Base-by-base conservation (phyloP, 371 early-diverging fungal species). In the Saksenaea vasiformis region DNA sequence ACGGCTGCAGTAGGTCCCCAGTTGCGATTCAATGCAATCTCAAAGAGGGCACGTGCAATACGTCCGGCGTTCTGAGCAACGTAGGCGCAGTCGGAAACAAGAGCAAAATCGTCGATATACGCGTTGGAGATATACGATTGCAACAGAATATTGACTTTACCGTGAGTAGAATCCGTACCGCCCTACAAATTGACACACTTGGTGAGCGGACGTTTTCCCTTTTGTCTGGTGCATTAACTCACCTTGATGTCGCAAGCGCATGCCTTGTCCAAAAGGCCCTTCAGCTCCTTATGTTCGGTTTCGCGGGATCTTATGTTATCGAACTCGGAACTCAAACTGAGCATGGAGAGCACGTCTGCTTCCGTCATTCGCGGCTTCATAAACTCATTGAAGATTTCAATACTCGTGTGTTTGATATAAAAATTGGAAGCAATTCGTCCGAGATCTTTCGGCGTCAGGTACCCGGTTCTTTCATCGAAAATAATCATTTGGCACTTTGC, bases 11-110 rank as follows among this genome's bases (percentile, higher is more conserved):
- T 89, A 1, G 94, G 92, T 0, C 95, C 93, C 96, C 96, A 97
- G 70, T 89, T 89, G 26, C 97, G 82, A 63, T 92, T 91, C 15
- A 97, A 64, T 0, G 95, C 93, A 62, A 98, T 93, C 66, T 99
- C 97, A 76, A 98, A 98, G 54, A 98, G 66, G 1, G 98, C 97
- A 17, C 98, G 89, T n/a, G 96, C 82, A 58, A 99, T 92, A 65
- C 99, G 91, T 0, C 90, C 90, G 0, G 94, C 91, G 71, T 96
- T 98, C 71, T 97, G 96, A 8, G 93, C 90, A 8, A 99, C 93
- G 69, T 96, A 98, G 0, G 90, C 91, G 43, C 88, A 83, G 71
- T 99, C 99, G 0, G 97, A 94, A 1, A 95, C 89, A 36, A 98
- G 80, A 0, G 97, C 92, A 83, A 97, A 98, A 66, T 95, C 96